Base-by-base conservation (phyloP, 2,329 filamentous ascomycete genomes). In the Cordyceps pruinosa region DNA sequence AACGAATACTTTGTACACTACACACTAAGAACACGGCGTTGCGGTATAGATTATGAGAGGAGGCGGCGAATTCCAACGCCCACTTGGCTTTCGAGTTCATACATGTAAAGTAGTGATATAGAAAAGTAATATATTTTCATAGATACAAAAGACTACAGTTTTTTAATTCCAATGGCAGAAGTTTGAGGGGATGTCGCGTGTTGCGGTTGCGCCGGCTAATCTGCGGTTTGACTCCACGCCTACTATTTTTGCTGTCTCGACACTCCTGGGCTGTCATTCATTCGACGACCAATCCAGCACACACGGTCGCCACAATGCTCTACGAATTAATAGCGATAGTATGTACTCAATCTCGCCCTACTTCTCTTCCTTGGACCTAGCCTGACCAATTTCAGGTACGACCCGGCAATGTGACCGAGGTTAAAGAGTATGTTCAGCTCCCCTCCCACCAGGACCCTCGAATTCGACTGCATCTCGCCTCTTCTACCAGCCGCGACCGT, bases 241-340 rank as follows among this genome's bases (percentile, higher is more conserved):
- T 21, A 39, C 32, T 47, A 55, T 48, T 58, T 52, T 58, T 63
- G 61, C 60, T 41, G 46, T 58, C 44, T 48, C 8, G 25, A 17
- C 21, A 26, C 54, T 35, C 45, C 35, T 49, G 28, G 35, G 21
- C 50, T 15, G 3, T 30, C 35, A 41, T 17, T 32, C 26, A 21
- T 21, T 15, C 49, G 52, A 19, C 39, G 30, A 42, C 39, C 26
- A 21, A 51, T 60, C 61, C 34, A 39, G 60, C 52, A 59, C 62
- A 73, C 69, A 68, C 65, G 65, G 65, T 65, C 66, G 61, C 65
- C 70, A 80, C 72, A 63, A 97, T 99, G 94, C 79, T 99, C 76
- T 99, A 99, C 80, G 94, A 99, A 78, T 79, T 97, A 69, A 94
- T 99, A 74, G 94, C 89, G 73, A 87, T 97, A 76, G 94, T 97